Evolutionary conservation across 1,284 basidiomycete genomes (phyloP).

Genomic region (Leccinum fuscescens): DNA sequence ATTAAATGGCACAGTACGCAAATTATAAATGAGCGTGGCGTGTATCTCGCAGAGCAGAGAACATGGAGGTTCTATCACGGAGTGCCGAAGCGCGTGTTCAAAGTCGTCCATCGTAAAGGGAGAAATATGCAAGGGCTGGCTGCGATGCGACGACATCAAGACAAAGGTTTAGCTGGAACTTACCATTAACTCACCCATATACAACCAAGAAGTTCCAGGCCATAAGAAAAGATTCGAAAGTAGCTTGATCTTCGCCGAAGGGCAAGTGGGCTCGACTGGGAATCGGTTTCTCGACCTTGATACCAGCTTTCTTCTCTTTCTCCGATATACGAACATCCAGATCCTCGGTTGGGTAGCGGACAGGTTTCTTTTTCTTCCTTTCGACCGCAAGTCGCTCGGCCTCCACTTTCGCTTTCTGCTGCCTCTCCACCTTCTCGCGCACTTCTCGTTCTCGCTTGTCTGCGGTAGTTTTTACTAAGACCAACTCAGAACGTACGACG

Average conservation of each 20-base stretch:
- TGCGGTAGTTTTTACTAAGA: slow-evolving; percentile 40
- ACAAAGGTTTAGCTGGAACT: neutral
- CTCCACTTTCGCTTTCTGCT: slow-evolving; percentile 67
- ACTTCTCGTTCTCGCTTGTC: slow-evolving; percentile 69
- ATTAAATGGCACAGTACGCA: slow-evolving; percentile 74
- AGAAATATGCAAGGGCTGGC: slow-evolving; percentile 87
- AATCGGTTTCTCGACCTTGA: slow-evolving; percentile 66
- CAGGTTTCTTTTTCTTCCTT: slow-evolving; percentile 85
- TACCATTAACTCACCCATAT: slow-evolving; percentile 67
- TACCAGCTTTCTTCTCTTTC: slow-evolving; percentile 76
- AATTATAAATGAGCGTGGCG: slow-evolving; percentile 82
- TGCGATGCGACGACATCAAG: slow-evolving; percentile 31
- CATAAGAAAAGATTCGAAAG: slow-evolving; percentile 85
- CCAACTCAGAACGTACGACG: slow-evolving; percentile 11
- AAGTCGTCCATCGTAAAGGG: slow-evolving; percentile 92
- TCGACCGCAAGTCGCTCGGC: slow-evolving; percentile 67
- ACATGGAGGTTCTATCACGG: slow-evolving; percentile 67
- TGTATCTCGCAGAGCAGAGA: slow-evolving; percentile 86
- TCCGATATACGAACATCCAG: slow-evolving; percentile 75
- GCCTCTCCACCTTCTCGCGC: slow-evolving; percentile 63
- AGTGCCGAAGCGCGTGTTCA: slow-evolving; percentile 84
- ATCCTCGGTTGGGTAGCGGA: slow-evolving; percentile 85
- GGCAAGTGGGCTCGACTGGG: slow-evolving; percentile 66
- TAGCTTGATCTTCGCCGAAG: slow-evolving; percentile 66
- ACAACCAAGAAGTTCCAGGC: slow-evolving; percentile 92